Base-by-base conservation (phyloP, 2,329 filamentous ascomycete genomes). In the Coleophoma cylindrospora region DNA sequence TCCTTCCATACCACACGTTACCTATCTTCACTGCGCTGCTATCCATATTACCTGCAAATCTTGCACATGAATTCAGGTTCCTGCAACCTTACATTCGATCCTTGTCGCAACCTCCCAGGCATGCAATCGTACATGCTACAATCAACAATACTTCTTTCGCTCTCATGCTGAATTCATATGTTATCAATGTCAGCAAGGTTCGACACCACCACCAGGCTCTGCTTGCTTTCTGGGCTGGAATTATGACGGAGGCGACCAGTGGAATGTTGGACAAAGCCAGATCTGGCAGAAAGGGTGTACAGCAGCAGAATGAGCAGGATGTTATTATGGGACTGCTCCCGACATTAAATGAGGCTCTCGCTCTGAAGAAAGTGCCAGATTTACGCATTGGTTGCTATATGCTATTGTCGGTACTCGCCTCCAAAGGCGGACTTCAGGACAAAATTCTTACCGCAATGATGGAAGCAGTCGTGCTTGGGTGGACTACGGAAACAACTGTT, bases 301-400 rank as follows among this genome's bases (percentile, higher is more conserved):
- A 95, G 67, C 79, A 80, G 58, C 86, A 94, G 62, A 88, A 90
- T 59, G 85, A 91, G 57, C 88, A 96, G 64, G 83, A 87, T 60
- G 68, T 88, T 13, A 73, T 97, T 13, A 72, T 95, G 19, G 83
- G 71, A 61, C 82, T 79, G 64, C 76, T 76, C 68, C 91, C 74
- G 60, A 71, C 91, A 3, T 75, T 99, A 33, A 87, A 89, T 53
- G 84, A 89, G 55, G 89, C 87, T 1, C 76, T 97, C 53, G 77
- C 84, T 9, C 79, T 92, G 72, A 84, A 84, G 60, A 83, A 86
- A 53, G 83, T 86, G 0, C 81, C 90, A 1, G 89, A 92, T 54
- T 74, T 96, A 40, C 87, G 91, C 57, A 80, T 95, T 53, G 91
- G 87, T 14, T 91, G 88, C 50, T 97, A 96, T 67, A 96, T 96